Base-by-base conservation (phyloP, 2,329 filamentous ascomycete genomes). In the Salinomyces thailandicus region DNA sequence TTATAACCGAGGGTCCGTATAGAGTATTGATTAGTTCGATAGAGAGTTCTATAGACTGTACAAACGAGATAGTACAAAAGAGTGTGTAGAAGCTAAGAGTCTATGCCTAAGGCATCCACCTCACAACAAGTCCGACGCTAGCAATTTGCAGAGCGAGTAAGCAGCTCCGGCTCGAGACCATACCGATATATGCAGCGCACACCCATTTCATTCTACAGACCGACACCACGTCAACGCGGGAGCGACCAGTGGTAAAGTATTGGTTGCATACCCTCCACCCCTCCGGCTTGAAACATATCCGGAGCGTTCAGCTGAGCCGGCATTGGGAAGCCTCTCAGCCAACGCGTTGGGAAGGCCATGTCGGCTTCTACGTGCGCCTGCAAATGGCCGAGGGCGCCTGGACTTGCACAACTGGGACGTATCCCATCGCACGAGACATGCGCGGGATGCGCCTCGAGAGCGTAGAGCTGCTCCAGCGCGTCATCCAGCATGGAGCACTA, bases 301-400 rank as follows among this genome's bases (percentile, higher is more conserved):
- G 37, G 5, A 46, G 38, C 16, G 18, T 54, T 5, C 45, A 49
- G 27, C 39, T 53, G 9, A 43, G 39, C 28, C 43, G 45, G 3
- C 49, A 53, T 31, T 54, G 51, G 51, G 31, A 35, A 8, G 36
- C 48, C 7, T 34, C 32, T 1, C 33, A 36, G 17, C 50, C 49
- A 1, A 42, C 44, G 27, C 42, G 47, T 13, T 45, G 43, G 36
- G 44, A 52, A 37, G 48, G 49, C 6, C 49, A 52, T 29, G 49
- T 52, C 1, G 51, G 50, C 5, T 54, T 54, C 35, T 53, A 54
- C 29, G 15, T 54, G 1, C 41, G 41, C 9, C 19, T 53, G 4
- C 29, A 41, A 24, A 31, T 30, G n/a, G 36, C 24, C 15, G 29
- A 26, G 5, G 35, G 39, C 9, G 20, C 7, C 5, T 45, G 44